These are phyloP conservation scores for Anisodus tanguticus DNA, from an alignment of 257 asterid species.

Conservation along the genomic window DNA sequence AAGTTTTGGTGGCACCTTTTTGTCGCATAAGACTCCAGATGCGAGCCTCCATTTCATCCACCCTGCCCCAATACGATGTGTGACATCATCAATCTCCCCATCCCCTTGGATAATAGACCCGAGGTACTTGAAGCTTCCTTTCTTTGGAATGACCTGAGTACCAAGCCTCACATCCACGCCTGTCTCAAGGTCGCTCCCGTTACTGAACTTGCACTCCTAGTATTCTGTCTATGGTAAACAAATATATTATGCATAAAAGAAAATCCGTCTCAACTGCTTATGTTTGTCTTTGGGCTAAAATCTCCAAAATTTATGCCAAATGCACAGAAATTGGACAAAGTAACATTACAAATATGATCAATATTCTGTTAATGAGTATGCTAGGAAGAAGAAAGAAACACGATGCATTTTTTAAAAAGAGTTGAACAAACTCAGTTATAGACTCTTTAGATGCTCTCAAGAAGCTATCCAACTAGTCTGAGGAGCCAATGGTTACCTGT, in stretches of 20 bases:
- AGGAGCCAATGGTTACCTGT: constrained; percentile 51
- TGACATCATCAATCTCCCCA: too few relatives aligned
- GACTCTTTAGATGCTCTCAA: neutral
- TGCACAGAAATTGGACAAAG: constrained; percentile 3
- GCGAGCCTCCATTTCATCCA: too few relatives aligned
- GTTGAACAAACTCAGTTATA: neutral
- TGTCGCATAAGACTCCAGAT: too few relatives aligned
- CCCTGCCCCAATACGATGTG: too few relatives aligned
- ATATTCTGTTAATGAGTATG: neutral
- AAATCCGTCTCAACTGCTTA: neutral
- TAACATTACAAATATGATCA: neutral
- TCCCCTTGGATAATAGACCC: too few relatives aligned
- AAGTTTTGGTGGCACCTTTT: too few relatives aligned
- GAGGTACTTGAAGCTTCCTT: too few relatives aligned
- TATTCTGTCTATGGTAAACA: neutral
- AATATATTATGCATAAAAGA: constrained; percentile 1
- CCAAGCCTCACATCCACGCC: too few relatives aligned
- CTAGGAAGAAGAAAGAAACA: neutral
- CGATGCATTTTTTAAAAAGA: neutral
- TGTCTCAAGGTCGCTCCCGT: too few relatives aligned
- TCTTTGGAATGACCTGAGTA: too few relatives aligned
- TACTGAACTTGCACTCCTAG: too few relatives aligned
- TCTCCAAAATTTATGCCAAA: neutral
- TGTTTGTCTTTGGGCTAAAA: neutral
- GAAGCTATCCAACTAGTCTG: neutral